Evolutionary conservation across 1,139 yeast genomes (phyloP).

Genomic region (Debaryomyces udenii): DNA sequence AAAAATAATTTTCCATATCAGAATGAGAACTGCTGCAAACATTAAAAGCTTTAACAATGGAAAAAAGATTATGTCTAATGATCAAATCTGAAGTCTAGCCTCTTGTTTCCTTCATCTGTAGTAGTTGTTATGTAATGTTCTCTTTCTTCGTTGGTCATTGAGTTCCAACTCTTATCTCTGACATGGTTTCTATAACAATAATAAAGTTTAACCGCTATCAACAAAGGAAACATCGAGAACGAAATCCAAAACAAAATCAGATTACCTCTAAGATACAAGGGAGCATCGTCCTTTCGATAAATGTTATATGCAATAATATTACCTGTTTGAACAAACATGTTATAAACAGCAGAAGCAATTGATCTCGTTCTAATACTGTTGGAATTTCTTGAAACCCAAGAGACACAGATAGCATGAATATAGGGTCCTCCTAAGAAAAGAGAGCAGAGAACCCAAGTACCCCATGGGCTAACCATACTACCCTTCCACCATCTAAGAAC

Average conservation of each 20-base stretch:
- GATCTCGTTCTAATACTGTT: conserved; percentile 60
- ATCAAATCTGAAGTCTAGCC: conserved; percentile 49
- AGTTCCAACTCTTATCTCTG: conserved; percentile 47
- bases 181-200: conserved; percentile 34
- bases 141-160: conserved; percentile 46
- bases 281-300: conserved; percentile 56
- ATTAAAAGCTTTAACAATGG: too few species aligned
- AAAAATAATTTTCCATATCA: too few species aligned
- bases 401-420: conserved; percentile 39
- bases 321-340: conserved; percentile 59
- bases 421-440: conserved; percentile 54
- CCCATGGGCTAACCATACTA: conserved; percentile 50
- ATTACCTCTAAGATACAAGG: conserved; percentile 57
- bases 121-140: conserved; percentile 42
- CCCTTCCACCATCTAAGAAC: conserved; percentile 56
- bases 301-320: conserved; percentile 52
- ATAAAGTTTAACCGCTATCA: conserved; percentile 31
- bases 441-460: conserved; percentile 53
- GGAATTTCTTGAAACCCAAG: conserved; percentile 61
- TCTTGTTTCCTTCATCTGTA: conserved; percentile 51
- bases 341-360: conserved; percentile 59
- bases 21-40: too few species aligned
- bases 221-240: conserved; percentile 14
- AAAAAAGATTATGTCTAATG: conserved; percentile 8
- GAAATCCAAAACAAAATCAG: conserved; percentile 36